These are phyloP conservation scores for Massospora cicadina DNA, from an alignment of 371 early-diverging fungal species.

Conservation along the genomic window DNA sequence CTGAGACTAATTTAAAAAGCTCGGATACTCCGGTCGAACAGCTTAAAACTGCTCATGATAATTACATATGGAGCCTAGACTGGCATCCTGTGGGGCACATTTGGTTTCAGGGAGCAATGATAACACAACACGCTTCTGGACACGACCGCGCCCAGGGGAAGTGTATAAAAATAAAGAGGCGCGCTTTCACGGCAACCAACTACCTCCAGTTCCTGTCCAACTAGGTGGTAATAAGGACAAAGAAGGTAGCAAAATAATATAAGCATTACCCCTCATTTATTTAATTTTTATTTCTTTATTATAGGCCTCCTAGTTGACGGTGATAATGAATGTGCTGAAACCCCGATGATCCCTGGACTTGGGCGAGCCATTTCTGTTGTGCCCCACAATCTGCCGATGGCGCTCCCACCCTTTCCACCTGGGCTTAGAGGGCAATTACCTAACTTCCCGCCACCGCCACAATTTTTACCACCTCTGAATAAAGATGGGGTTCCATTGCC, in stretches of 20 bases:
- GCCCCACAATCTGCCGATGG: background rate
- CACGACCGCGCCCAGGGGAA: conserved; percentile 87
- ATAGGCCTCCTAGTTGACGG: background rate
- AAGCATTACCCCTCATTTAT: background rate
- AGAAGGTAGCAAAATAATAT: background rate
- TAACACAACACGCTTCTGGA: conserved; percentile 97
- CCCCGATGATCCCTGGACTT: background rate
- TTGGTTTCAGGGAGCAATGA: conserved; percentile 95
- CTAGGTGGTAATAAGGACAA: background rate
- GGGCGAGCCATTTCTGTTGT: background rate
- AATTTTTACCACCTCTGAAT: background rate
- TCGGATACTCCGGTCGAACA: conserved; percentile 42
- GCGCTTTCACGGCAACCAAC: background rate
- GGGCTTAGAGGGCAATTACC: background rate
- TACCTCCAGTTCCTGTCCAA: background rate
- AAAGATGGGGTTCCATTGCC: background rate
- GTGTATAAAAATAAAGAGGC: background rate
- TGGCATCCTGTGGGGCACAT: conserved; percentile 99
- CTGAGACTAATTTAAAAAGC: conserved; percentile 14
- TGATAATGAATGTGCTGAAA: background rate
- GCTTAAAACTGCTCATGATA: conserved; percentile 85
- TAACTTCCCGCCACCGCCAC: background rate
- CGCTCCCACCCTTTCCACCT: background rate
- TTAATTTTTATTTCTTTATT: background rate
- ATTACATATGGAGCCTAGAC: conserved; percentile 94